Evolutionary conservation across 2,329 filamentous ascomycete genomes (phyloP).

Genomic region (Colletotrichum truncatum): DNA sequence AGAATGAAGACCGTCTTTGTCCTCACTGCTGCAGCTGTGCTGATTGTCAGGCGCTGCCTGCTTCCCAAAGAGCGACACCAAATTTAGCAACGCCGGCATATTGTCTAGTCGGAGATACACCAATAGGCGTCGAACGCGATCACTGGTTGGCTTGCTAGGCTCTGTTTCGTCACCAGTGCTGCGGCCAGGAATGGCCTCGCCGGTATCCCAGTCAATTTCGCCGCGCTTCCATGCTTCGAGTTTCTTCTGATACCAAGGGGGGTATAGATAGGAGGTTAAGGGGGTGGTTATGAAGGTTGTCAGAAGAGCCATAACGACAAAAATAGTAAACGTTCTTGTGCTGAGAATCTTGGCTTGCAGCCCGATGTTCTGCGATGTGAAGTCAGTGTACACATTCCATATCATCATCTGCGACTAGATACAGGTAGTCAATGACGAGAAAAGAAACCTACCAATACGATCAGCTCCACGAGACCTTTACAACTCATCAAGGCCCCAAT

Average conservation of each 20-base stretch:
- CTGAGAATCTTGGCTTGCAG: constrained; percentile 85
- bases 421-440: not conserved
- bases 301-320: constrained; percentile 91
- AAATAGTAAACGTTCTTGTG: constrained; percentile 86
- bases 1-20: not conserved
- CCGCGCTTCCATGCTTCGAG: constrained; percentile 73
- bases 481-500: constrained; percentile 96
- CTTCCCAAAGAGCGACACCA: constrained; percentile 81
- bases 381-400: not conserved
- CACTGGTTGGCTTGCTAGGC: constrained; percentile 56
- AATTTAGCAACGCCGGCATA: constrained; percentile 81
- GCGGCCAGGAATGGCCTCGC: constrained; percentile 44
- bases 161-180: constrained; percentile 42
- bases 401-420: too few relatives aligned
- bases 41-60: constrained; percentile 28
- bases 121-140: constrained; percentile 71
- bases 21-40: constrained; percentile 27
- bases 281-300: constrained; percentile 89
- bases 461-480: constrained; percentile 93
- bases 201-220: constrained; percentile 84
- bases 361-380: constrained; percentile 66
- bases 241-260: constrained; percentile 66
- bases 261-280: constrained; percentile 77
- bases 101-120: constrained; percentile 88
- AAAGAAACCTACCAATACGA: constrained; percentile 76